Conservation (phyloP, 2,329 filamentous ascomycete genomes). For the Aulographum hederae region DNA sequence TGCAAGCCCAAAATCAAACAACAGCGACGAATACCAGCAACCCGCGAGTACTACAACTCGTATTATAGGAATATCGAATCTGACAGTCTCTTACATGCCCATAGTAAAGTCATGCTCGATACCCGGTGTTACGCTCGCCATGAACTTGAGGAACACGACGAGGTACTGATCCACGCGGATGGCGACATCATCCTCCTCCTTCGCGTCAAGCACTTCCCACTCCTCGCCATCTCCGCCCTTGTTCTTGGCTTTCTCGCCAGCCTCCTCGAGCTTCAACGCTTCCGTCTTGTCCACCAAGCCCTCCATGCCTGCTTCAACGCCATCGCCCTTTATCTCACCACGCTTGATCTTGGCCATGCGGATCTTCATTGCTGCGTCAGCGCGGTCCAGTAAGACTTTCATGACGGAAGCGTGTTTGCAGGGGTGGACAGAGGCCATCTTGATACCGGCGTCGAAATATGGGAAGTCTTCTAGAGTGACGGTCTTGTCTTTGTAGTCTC, state of each 20-base stretch:
- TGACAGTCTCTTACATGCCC: constrained; percentile 54
- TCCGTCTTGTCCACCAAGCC: constrained; percentile 60
- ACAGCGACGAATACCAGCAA: no score
- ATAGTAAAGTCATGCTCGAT: constrained; percentile 98
- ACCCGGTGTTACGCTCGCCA: constrained; percentile 64
- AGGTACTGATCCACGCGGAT: constrained; percentile 81
- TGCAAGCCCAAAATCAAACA: no score
- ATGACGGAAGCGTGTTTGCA: constrained; percentile 97
- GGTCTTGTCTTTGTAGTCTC: constrained; percentile 96
- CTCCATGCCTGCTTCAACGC: constrained; percentile 47
- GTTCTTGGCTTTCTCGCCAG: constrained; percentile 18
- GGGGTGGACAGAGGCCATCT: constrained; percentile 92
- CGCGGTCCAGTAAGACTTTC: constrained; percentile 91
- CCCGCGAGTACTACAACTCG: no score
- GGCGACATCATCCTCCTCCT: constrained; percentile 56
- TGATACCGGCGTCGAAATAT: constrained; percentile 77
- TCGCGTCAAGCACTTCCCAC: constrained; percentile 42
- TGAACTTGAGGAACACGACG: constrained; percentile 71
- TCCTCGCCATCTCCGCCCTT: constrained; percentile 33
- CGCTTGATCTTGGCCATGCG: constrained; percentile 64
- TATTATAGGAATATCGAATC: no score
- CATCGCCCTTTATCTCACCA: constrained; percentile 33
- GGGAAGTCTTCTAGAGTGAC: constrained; percentile 96
- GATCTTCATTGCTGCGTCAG: constrained; percentile 80
- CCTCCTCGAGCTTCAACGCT: constrained; percentile 37